These are phyloP conservation scores for Cardamine occulta DNA, from an alignment of 345 rosid species.

Conservation along the genomic window DNA sequence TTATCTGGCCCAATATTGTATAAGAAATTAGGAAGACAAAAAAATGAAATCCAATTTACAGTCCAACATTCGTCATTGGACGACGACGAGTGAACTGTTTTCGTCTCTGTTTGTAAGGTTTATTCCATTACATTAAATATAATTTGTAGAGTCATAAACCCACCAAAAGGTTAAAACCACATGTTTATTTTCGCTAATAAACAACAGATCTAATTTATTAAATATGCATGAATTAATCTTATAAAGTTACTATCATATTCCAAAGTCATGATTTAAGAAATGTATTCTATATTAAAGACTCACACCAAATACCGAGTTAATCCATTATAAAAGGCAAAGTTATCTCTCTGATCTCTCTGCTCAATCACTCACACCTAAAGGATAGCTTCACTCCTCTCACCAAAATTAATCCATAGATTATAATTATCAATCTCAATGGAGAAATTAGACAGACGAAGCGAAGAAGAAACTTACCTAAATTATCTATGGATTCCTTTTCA, in stretches of 20 bases:
- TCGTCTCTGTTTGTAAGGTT: not conserved
- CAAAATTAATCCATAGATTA: not conserved
- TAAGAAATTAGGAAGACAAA: not conserved
- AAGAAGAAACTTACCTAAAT: constrained; percentile 24
- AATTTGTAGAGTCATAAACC: constrained; percentile 6
- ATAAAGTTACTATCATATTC: not conserved
- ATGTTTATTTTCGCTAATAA: constrained; percentile 6
- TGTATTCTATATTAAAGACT: not conserved
- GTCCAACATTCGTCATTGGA: not conserved
- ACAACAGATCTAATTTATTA: not conserved
- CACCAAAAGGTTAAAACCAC: constrained; percentile 18
- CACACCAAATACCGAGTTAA: constrained; percentile 37
- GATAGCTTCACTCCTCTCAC: constrained; percentile 26
- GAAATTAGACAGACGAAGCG: constrained; percentile 5
- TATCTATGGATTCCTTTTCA: constrained; percentile 20
- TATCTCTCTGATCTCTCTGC: constrained; percentile 8
- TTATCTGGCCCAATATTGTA: not conserved
- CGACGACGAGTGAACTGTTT: not conserved
- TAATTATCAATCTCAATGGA: constrained; percentile 21
- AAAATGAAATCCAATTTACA: not conserved
- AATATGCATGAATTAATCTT: not conserved
- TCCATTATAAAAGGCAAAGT: constrained; percentile 28
- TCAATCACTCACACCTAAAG: not conserved
- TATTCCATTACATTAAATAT: not conserved
- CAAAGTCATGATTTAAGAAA: not conserved